These are phyloP conservation scores for Xerophyta viscosa DNA, from an alignment of 106 monocot genomes.

Conservation along the genomic window DNA sequence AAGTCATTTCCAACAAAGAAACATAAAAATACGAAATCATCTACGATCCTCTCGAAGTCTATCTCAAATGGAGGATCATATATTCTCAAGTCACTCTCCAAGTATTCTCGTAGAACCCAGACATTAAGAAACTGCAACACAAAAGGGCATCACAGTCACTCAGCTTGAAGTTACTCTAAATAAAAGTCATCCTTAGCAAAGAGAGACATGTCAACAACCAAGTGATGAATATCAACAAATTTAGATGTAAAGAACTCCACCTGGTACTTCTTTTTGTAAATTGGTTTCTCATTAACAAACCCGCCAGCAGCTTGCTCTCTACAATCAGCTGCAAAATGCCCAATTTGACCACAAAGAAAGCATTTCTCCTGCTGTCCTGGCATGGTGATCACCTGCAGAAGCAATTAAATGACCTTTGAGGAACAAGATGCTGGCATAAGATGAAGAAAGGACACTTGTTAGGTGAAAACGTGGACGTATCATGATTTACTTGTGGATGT, in stretches of 20 bases:
- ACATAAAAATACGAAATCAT: conserved; percentile 95
- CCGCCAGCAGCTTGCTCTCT: conserved; percentile 22
- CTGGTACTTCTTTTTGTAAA: conserved; percentile 99
- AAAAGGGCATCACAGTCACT: not conserved
- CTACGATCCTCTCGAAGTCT: conserved; percentile 75
- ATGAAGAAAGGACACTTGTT: no score
- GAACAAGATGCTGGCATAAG: no score
- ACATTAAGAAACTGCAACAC: conserved; percentile 77
- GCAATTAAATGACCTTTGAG: no score
- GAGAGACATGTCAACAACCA: no score
- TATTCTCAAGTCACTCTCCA: conserved; percentile 80
- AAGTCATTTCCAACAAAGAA: conserved; percentile 99
- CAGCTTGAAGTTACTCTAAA: no score
- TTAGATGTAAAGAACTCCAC: conserved; percentile 11
- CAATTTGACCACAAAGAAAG: conserved; percentile 80
- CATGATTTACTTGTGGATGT: no score
- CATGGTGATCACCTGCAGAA: conserved; percentile 76
- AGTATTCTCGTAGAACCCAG: conserved; percentile 84
- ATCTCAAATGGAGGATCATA: conserved; percentile 60
- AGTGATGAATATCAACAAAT: not conserved
- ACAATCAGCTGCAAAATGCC: conserved; percentile 97
- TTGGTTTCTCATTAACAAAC: conserved; percentile 46
- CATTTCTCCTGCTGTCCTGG: conserved; percentile 96
- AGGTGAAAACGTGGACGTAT: no score
- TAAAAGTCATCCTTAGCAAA: no score